phyloP scores from a whole-genome alignment of 2,329 filamentous ascomycete genomes.

The Diaporthe nobilis region DNA sequence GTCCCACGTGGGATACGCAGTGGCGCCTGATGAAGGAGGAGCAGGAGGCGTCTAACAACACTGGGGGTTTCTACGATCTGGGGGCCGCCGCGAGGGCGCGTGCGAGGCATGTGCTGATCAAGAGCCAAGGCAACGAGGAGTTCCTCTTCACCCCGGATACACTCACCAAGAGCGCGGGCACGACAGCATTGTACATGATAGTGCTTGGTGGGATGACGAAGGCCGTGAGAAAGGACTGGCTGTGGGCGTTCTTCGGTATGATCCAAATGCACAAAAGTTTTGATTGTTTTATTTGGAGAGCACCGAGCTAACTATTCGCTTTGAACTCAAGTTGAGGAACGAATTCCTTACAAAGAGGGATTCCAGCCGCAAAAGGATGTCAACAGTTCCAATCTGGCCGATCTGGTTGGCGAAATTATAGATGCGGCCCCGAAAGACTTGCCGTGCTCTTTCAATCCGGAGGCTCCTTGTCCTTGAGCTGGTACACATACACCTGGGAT shows the following conservation, averaged over 20 bases:
- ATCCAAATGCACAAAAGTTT: background rate
- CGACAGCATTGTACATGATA: conserved; percentile 22
- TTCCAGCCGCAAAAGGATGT: conserved; percentile 28
- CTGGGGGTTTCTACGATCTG: conserved; percentile 2
- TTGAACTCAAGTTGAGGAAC: conserved; percentile 16
- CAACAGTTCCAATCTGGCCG: background rate
- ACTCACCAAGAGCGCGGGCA: conserved; percentile 17
- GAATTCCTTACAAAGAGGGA: conserved; percentile 33
- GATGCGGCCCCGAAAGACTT: background rate
- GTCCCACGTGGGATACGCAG: conserved; percentile 11
- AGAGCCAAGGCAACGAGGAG: conserved; percentile 15
- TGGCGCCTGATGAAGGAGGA: conserved; percentile 32
- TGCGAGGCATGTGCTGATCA: conserved; percentile 31
- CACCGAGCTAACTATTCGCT: background rate
- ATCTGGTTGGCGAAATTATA: background rate
- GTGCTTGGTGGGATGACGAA: conserved; percentile 28
- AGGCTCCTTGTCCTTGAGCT: conserved; percentile 1
- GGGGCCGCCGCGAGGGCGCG: conserved; percentile 18
- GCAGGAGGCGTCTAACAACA: background rate
- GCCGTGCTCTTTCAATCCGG: conserved; percentile 23
- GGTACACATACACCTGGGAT: background rate
- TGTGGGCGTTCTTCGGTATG: conserved; percentile 34
- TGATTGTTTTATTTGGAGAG: background rate
- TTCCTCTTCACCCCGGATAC: conserved; percentile 19
- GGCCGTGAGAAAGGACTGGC: conserved; percentile 27